Base-by-base conservation (phyloP, 768 basidiomycete genomes). In the Leccinum imitatum region DNA sequence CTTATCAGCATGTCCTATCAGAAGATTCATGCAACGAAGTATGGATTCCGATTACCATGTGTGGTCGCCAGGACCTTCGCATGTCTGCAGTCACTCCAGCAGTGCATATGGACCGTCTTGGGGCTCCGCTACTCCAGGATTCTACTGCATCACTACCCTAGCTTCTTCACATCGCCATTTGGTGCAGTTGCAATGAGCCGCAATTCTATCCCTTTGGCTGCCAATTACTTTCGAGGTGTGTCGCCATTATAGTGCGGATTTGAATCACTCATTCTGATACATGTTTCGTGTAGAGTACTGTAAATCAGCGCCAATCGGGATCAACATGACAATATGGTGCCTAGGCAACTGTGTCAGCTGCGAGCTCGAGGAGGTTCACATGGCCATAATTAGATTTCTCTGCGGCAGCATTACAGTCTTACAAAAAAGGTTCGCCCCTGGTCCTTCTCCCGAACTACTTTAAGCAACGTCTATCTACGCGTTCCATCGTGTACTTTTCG, bases 231-330 rank as follows among this genome's bases (percentile, higher is more conserved):
- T 19, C 11, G 6, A 60, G 23, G 30, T 60, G 23, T 27, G 50
- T 50, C 5, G 31, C 31, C 50, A 47, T 50, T 30, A 60, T 47
- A 50, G 14, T 14, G 23, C 27, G 13, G 50, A 14, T 35, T 47
- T 23, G 27, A 53, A 23, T 17, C 3, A 31, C 35, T 23, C 50
- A 15, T 14, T 48, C 31, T 52, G 44, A 52, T 41, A 64, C 27
- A 46, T 53, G 53, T 61, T 61, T 65, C 63, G 53, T 21, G 19
- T 37, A 11, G 19, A 56, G 6, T 37, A 54, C 23, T 39, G 15
- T 25, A 25, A 33, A 11, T 30, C 9, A 7, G 6, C 2, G 30
- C 41, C 3, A 21, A 39, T 35, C 17, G 0, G n/a, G 14, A 15
- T 19, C n/a, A 6, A 14, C 14, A 57, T 30, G 52, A 54, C 46